Evolutionary conservation across 2,329 filamentous ascomycete species (phyloP).

Genomic region (Hymenoscyphus fructigenus): DNA sequence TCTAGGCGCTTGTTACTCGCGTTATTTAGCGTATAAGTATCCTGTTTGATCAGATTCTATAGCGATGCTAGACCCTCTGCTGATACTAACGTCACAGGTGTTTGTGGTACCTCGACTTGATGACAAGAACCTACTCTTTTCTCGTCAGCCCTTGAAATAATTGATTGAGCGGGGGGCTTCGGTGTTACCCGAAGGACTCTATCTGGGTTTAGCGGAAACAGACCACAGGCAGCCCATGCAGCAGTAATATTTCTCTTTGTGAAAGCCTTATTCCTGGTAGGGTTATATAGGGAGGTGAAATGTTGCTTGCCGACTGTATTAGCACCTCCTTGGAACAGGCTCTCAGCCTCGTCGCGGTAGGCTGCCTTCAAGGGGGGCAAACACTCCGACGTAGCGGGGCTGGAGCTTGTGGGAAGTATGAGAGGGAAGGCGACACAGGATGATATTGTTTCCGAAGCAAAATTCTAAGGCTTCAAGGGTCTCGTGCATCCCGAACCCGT

Average conservation of each 20-base stretch:
- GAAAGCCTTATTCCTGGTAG: not conserved
- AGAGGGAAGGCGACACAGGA: too few relatives aligned
- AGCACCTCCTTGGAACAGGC: not conserved
- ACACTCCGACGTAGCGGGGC: too few relatives aligned
- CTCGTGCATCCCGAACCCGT: too few relatives aligned
- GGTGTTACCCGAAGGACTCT: not conserved
- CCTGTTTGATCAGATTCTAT: slow-evolving; percentile 28
- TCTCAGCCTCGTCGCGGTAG: too few relatives aligned
- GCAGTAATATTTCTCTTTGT: slow-evolving; percentile 4
- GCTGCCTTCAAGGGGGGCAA: too few relatives aligned
- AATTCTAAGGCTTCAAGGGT: too few relatives aligned
- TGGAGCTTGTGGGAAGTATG: too few relatives aligned
- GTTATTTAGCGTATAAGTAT: slow-evolving; percentile 16
- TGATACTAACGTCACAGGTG: slow-evolving; percentile 34
- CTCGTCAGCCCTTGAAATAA: not conserved
- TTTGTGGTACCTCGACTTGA: slow-evolving; percentile 26
- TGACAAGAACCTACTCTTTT: slow-evolving; percentile 14
- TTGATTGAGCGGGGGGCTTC: not conserved
- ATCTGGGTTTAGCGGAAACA: slow-evolving; percentile 6
- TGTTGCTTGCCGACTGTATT: not conserved
- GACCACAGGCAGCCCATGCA: not conserved
- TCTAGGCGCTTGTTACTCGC: not conserved
- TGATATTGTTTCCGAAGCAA: too few relatives aligned
- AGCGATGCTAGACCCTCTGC: slow-evolving; percentile 27
- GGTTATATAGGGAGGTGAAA: not conserved